Base-by-base conservation (phyloP, 2,329 filamentous ascomycete genomes). In the Alternaria burnsii region DNA sequence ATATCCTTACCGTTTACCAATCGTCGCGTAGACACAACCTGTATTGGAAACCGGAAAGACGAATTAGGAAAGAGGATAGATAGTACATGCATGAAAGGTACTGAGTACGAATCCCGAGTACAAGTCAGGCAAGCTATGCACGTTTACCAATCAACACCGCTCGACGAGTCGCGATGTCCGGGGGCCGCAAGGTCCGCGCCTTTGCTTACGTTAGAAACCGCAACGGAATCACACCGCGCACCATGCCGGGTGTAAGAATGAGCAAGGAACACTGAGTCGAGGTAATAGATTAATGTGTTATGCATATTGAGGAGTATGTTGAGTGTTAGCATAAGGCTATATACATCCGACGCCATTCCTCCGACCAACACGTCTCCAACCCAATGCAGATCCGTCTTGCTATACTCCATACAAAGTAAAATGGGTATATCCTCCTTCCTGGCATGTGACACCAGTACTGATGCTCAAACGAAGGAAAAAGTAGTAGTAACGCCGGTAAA, bases 351-450 rank as follows among this genome's bases (percentile, higher is more conserved):
- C 14, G 20, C 46, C 14, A 20, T 36, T 34, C 46, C 46, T 16
- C 1, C 28, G 10, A 30, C 28, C 4, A 5, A 50, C 10, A 14
- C 16, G 12, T 16, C 26, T 8, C 46, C 34, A 12, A 4, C 14
- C 46, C 46, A 38, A 50, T 36, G 14, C 14, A 50, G 36, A 20
- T 14, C 16, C 34, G 14, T n/a, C 24, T 43, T 54, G 24, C 48
- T 58, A 54, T 18, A 32, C 20, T 46, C 42, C 42, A n/a, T 55
- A 58, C 50, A 58, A 55, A 43, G 28, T 58, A 58, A 58, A 57
- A 18, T 36, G 52, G 53, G 53, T 55, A 55, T 55, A 55, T 55
- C 52, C 41, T 44, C 41, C 40, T 34, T 36, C n/a, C 40, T 32
- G 34, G 24, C 24, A 32, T 32, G 9, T 20, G n/a, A 41, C 52